Percentiles rank a stretch among this genome's conserved stretches.
phyloP scores from a whole-genome alignment of 306 rosid genomes.

The Myrica gale region DNA sequence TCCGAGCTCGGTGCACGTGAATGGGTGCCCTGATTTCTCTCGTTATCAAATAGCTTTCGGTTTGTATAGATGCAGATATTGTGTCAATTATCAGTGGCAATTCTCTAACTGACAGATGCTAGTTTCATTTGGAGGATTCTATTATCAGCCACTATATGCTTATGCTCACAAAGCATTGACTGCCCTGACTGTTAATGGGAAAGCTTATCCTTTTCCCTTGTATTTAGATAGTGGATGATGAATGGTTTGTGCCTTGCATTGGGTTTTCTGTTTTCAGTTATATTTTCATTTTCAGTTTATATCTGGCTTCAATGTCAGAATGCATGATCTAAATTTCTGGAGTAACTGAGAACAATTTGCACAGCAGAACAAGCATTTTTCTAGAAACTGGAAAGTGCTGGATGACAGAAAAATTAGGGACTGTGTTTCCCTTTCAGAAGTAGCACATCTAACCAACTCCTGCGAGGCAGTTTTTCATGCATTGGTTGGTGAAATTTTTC shows the following conservation, averaged over 20 bases:
- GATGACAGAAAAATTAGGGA: slow-evolving; percentile 45
- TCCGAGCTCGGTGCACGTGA: too few relatives aligned
- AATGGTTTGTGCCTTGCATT: slow-evolving; percentile 11
- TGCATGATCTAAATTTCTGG: slow-evolving; percentile 1
- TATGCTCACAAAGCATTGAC: background rate
- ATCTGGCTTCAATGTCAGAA: background rate
- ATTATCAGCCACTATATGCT: background rate
- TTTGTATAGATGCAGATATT: background rate
- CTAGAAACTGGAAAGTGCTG: slow-evolving; percentile 62
- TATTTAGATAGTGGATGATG: background rate
- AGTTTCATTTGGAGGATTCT: background rate
- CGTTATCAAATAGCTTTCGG: background rate
- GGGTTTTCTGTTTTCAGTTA: background rate
- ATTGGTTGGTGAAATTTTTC: slow-evolving; percentile 63
- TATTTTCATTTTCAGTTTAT: background rate
- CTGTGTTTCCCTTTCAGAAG: slow-evolving; percentile 51
- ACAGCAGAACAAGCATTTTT: slow-evolving; percentile 31
- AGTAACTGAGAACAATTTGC: slow-evolving; percentile 17
- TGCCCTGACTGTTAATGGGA: background rate
- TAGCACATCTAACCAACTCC: slow-evolving; percentile 41
- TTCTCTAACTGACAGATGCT: background rate
- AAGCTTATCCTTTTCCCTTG: background rate
- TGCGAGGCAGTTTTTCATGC: slow-evolving; percentile 58
- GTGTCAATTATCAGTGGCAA: background rate
- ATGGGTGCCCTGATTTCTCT: too few relatives aligned